phyloP scores from a whole-genome alignment of 2,329 filamentous ascomycete species.

The Alternaria brassicae region DNA sequence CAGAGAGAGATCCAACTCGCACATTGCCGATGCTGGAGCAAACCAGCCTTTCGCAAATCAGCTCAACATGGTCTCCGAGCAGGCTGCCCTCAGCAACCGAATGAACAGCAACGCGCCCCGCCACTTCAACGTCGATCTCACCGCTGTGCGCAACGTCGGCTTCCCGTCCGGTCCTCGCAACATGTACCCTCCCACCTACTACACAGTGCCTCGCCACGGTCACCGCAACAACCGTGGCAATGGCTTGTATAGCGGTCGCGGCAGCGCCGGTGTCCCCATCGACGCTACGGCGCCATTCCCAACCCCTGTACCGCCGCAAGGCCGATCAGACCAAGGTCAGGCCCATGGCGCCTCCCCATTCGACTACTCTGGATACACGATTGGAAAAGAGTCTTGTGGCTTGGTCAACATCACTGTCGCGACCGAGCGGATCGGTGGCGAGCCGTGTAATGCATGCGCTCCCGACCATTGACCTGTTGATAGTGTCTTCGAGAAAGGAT shows the following conservation, averaged over 20 bases:
- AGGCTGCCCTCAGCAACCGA: constrained; percentile 10
- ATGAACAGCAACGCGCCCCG: constrained; percentile 8
- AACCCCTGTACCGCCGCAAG: constrained; percentile 35
- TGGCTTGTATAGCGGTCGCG: constrained; percentile 29
- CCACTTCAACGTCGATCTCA: constrained; percentile 15
- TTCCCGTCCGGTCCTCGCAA: constrained; percentile 5
- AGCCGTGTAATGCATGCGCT: constrained; percentile 12
- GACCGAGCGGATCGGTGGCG: constrained; percentile 6
- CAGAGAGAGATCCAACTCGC: not conserved
- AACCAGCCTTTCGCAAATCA: constrained; percentile 22
- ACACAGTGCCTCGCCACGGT: constrained; percentile 6
- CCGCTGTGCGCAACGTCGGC: constrained; percentile 21
- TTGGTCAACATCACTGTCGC: constrained; percentile 8
- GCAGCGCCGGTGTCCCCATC: constrained; percentile 35
- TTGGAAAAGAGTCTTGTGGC: constrained; percentile 11
- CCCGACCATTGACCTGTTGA: constrained; percentile 3
- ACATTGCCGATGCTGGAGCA: not conserved
- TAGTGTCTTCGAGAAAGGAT: not conserved
- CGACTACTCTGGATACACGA: constrained; percentile 1
- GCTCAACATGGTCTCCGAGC: constrained; percentile 21
- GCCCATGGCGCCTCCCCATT: not conserved
- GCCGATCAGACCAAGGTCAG: constrained; percentile 10
- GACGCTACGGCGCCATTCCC: constrained; percentile 44
- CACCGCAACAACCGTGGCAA: constrained; percentile 24
- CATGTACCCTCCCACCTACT: not conserved